Percentiles rank a stretch among this genome's conserved stretches.
Conservation (phyloP, 2,329 filamentous ascomycete genomes). For the Penicillium sp. region DNA sequence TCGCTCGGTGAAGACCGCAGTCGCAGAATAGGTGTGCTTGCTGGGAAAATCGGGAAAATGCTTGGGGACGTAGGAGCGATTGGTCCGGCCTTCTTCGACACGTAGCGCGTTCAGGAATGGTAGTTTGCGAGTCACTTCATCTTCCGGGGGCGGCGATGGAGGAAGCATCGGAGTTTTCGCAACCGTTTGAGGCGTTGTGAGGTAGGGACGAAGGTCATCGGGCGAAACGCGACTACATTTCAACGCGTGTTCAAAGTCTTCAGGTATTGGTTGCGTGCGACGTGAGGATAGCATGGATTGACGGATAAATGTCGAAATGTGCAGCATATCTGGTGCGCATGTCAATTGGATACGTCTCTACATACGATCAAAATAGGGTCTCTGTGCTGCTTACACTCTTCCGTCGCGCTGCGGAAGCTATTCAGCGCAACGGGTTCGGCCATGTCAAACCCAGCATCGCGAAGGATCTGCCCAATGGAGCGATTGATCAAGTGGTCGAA, state of each 20-base stretch:
- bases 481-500: conserved; percentile 52
- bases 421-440: conserved; percentile 53
- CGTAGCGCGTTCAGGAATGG: conserved; percentile 50
- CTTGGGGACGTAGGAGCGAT: conserved; percentile 51
- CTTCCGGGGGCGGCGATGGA: conserved; percentile 39
- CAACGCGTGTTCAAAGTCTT: conserved; percentile 52
- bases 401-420: conserved; percentile 49
- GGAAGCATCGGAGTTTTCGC: conserved; percentile 28
- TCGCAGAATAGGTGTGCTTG: conserved; percentile 58
- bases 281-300: conserved; percentile 54
- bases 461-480: conserved; percentile 50
- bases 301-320: conserved; percentile 50
- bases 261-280: conserved; percentile 51
- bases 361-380: neutral
- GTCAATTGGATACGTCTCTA: conserved; percentile 15
- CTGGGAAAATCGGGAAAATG: conserved; percentile 60
- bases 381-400: conserved; percentile 50
- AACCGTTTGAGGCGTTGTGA: conserved; percentile 25
- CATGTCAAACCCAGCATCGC: conserved; percentile 50
- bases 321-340: conserved; percentile 47
- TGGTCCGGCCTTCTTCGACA: conserved; percentile 43
- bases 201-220: conserved; percentile 32
- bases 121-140: conserved; percentile 31
- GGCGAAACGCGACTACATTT: conserved; percentile 27
- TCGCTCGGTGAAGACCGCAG: conserved; percentile 53